phyloP scores from a whole-genome alignment of 768 basidiomycete genomes.

The Termitomyces titanicus region DNA sequence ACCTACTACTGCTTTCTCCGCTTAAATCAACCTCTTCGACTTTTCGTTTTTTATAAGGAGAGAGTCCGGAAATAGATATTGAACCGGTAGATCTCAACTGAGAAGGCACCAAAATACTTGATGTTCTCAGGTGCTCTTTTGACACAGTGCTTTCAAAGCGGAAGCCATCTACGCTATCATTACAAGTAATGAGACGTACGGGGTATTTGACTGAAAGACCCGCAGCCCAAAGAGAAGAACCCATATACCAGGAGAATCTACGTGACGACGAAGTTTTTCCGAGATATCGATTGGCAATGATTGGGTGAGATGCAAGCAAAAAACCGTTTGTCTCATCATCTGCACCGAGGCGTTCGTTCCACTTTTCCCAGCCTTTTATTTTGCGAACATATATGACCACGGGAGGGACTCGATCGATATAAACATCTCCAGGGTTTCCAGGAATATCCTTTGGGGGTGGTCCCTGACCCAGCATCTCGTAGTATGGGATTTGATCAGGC shows the following conservation, averaged over 20 bases:
- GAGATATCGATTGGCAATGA: slow-evolving; percentile 1
- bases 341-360: background rate
- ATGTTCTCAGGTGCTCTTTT: background rate
- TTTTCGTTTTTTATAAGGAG: background rate
- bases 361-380: background rate
- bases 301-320: background rate
- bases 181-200: background rate
- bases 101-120: background rate
- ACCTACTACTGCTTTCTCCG: background rate
- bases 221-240: background rate
- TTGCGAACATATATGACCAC: background rate
- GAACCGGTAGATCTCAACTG: background rate
- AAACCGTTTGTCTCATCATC: background rate
- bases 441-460: slow-evolving; percentile 3
- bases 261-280: background rate
- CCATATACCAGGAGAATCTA: background rate
- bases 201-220: background rate
- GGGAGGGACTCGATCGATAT: background rate
- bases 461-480: slow-evolving; percentile 5
- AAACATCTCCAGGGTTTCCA: slow-evolving; percentile 2
- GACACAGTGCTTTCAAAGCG: background rate
- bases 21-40: background rate
- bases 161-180: background rate
- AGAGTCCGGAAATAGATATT: background rate
- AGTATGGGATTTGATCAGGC: background rate